Evolutionary conservation across 805 yeast genomes (phyloP), one percentile per base, ranked within the genome.

Genomic region (Pichia sporocuriosa): DNA sequence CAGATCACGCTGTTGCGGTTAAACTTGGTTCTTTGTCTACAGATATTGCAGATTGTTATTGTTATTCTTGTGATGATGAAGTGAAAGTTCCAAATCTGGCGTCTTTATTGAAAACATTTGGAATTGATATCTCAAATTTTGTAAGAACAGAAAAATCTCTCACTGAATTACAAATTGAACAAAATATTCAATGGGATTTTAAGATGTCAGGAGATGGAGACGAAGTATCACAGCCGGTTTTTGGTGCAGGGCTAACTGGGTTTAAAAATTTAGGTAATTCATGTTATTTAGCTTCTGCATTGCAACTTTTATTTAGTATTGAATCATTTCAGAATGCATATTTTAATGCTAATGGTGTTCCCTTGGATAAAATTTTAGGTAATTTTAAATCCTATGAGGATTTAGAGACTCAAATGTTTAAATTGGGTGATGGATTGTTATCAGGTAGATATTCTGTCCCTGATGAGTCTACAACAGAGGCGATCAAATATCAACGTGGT

Each of bases 181-280:
- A 89, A 57, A 93, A 93, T 59, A 56, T 87, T 62, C 82, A 81
- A 51, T 93, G 97, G 96, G 95, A 90, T 48, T 93, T 93, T 63
- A 77, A 79, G 46, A 75, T 89, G 75, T 79, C 79, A 13, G 79
- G 80, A 38, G 75, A 78, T 1, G 67, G 77, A 46, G 96, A 96
- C 28, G 75, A 72, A 34, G 72, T 72, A 35, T 65, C 84, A 40
- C 54, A 59, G 11, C 85, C 86, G 2, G 66, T 90, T 1, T 78
- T 71, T 57, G 98, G 97, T 0, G 67, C 78, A 6, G 84, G 78
- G 0, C 66, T 84, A 25, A 85, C 95, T 0, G 99, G 98, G 0
- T 63, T 93, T 57, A 78, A 83, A 52, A 93, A 93, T 56, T 65
- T 93, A 49, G 98, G 98, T 3, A 93, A 93, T 55, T 82, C 96